phyloP scores from a whole-genome alignment of 768 basidiomycete species.

The Psilocybe subaeruginosa region DNA sequence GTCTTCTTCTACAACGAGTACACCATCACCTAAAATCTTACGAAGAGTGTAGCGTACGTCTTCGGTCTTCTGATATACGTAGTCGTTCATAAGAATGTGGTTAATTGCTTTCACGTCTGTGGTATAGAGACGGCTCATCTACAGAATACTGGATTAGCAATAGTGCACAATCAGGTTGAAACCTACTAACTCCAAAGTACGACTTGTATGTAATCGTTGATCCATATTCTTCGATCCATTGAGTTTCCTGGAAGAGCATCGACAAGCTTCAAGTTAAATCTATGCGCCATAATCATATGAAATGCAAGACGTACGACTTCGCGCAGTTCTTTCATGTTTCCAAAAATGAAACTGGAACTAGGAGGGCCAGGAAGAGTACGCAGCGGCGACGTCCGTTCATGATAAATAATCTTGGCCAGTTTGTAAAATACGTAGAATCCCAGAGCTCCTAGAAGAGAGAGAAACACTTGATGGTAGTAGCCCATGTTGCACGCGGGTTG shows the following conservation, averaged over 20 bases:
- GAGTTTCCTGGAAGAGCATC: slow-evolving; percentile 39
- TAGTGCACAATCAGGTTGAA: background rate
- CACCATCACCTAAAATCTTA: slow-evolving; percentile 47
- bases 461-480: slow-evolving; percentile 3
- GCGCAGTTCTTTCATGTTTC: slow-evolving; percentile 48
- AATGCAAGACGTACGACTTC: slow-evolving; percentile 34
- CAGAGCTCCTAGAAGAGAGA: slow-evolving; percentile 11
- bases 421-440: slow-evolving; percentile 34
- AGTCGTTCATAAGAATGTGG: slow-evolving; percentile 61
- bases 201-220: slow-evolving; percentile 44
- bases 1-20: slow-evolving; percentile 52
- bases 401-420: slow-evolving; percentile 30
- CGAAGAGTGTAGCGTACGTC: slow-evolving; percentile 37
- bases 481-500: no score
- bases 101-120: slow-evolving; percentile 64
- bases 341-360: slow-evolving; percentile 45
- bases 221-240: slow-evolving; percentile 56
- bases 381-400: slow-evolving; percentile 41
- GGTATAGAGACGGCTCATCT: slow-evolving; percentile 52
- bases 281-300: background rate
- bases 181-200: slow-evolving; percentile 40
- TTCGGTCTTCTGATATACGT: slow-evolving; percentile 60
- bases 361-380: slow-evolving; percentile 55
- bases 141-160: background rate
- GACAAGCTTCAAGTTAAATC: slow-evolving; percentile 23